These are phyloP conservation scores for Cladorrhinum sp. DNA, from an alignment of 2,329 filamentous ascomycete species.

Conservation along the genomic window DNA sequence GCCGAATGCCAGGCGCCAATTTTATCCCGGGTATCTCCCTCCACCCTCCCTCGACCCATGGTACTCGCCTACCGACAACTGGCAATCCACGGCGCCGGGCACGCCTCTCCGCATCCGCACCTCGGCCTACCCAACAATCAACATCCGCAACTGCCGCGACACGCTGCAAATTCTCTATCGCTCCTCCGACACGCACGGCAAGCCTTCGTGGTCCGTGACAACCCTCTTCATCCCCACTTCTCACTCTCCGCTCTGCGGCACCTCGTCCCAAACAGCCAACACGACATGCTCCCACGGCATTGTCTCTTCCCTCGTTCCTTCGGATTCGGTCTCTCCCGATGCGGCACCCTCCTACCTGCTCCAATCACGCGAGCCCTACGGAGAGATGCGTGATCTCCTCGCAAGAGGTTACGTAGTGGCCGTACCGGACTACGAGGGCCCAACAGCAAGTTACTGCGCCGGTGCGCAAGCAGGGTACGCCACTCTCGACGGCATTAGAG, in stretches of 20 bases:
- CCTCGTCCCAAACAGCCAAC: neutral
- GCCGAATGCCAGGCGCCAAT: neutral
- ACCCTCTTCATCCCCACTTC: conserved; percentile 35
- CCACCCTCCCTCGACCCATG: conserved; percentile 22
- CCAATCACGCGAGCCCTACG: conserved; percentile 20
- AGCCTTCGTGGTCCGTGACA: conserved; percentile 34
- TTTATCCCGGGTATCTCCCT: conserved; percentile 11
- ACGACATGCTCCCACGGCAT: conserved; percentile 23
- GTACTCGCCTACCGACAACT: conserved; percentile 20
- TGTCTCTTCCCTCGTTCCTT: conserved; percentile 40
- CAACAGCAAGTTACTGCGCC: conserved; percentile 41
- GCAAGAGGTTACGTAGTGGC: conserved; percentile 46
- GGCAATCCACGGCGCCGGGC: conserved; percentile 17
- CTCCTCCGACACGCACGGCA: conserved; percentile 33
- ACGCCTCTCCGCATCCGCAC: conserved; percentile 14
- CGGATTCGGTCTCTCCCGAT: conserved; percentile 37
- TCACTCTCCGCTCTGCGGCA: conserved; percentile 11
- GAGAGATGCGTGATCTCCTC: conserved; percentile 35
- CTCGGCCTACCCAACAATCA: conserved; percentile 22
- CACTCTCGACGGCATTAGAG: conserved; percentile 43
- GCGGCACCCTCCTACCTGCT: conserved; percentile 36
- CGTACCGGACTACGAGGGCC: conserved; percentile 45
- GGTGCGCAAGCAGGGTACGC: conserved; percentile 41
- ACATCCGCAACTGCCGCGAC: conserved; percentile 20
- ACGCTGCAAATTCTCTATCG: conserved; percentile 35